A percentile compares a stretch with the other conserved stretches of the same genome.
Conservation (phyloP, 192 early-diverging fungal genomes). For the Dissophora ornata region DNA sequence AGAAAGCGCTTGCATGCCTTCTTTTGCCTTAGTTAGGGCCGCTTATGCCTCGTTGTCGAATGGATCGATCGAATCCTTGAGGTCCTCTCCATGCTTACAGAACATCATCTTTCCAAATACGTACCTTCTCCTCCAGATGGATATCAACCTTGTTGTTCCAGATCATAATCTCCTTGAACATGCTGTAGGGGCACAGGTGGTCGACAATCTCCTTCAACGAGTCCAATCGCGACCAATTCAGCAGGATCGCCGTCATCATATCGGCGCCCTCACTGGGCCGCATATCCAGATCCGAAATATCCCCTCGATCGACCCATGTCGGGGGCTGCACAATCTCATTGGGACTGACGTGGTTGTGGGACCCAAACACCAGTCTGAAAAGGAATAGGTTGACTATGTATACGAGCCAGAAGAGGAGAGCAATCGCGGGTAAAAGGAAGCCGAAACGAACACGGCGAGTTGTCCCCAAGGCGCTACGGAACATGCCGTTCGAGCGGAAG, state of each 20-base stretch:
- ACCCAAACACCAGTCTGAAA: slow-evolving; percentile 31
- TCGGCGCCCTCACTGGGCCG: slow-evolving; percentile 61
- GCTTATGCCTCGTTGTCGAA: too few relatives aligned
- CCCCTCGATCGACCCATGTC: slow-evolving; percentile 43
- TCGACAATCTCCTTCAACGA: slow-evolving; percentile 59
- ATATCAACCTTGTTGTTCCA: slow-evolving; percentile 66
- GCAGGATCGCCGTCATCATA: slow-evolving; percentile 59
- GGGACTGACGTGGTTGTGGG: not conserved
- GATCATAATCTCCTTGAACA: slow-evolving; percentile 66
- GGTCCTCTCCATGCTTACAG: too few relatives aligned
- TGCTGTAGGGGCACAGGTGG: slow-evolving; percentile 63
- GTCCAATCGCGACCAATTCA: slow-evolving; percentile 52
- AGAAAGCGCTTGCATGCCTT: too few relatives aligned
- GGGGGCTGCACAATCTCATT: slow-evolving; percentile 9
- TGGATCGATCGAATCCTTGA: too few relatives aligned
- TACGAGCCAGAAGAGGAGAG: slow-evolving; percentile 8
- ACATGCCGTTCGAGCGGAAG: slow-evolving; percentile 20
- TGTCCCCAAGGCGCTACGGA: slow-evolving; percentile 23
- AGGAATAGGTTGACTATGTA: slow-evolving; percentile 21
- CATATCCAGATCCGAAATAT: slow-evolving; percentile 47
- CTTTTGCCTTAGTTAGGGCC: too few relatives aligned
- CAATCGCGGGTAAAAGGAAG: slow-evolving; percentile 18
- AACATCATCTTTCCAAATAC: too few relatives aligned
- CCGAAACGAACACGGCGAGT: slow-evolving; percentile 38
- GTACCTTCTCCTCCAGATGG: slow-evolving; percentile 59